Conservation (phyloP, 805 yeast genomes). For the Yarrowia sp. region DNA sequence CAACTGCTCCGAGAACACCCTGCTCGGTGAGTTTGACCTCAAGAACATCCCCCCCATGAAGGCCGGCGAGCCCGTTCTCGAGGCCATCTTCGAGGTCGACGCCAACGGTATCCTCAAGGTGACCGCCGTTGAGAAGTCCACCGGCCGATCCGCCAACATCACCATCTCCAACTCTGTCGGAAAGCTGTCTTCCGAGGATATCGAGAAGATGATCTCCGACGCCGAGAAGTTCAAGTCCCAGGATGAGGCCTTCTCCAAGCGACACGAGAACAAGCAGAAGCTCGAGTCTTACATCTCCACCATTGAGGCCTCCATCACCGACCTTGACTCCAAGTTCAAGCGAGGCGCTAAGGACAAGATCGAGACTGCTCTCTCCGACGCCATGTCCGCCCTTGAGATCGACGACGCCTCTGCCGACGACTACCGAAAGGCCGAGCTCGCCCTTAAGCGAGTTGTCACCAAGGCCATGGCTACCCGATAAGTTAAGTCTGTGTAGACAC, state of each 20-base stretch:
- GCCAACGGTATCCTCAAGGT: constrained; percentile 99
- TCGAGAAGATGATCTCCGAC: constrained; percentile 97
- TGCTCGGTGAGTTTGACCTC: constrained; percentile 97
- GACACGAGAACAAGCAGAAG: constrained; percentile 98
- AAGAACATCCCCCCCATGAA: constrained; percentile 97
- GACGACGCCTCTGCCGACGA: constrained; percentile 97
- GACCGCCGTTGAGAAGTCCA: constrained; percentile 96
- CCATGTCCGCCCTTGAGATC: constrained; percentile 94
- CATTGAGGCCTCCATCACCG: constrained; percentile 93
- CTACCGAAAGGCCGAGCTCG: constrained; percentile 98
- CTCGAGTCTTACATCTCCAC: constrained; percentile 97
- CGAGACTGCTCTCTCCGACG: constrained; percentile 96
- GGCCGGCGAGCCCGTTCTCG: constrained; percentile 99
- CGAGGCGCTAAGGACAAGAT: constrained; percentile 95
- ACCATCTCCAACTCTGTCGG: constrained; percentile 99
- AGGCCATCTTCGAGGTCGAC: constrained; percentile 98
- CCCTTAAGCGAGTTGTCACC: constrained; percentile 98
- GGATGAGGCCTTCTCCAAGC: constrained; percentile 99
- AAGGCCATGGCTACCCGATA: constrained; percentile 97
- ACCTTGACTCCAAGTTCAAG: constrained; percentile 96
- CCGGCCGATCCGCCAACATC: constrained; percentile 97
- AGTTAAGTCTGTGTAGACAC: constrained; percentile 28
- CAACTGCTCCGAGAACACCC: constrained; percentile 95
- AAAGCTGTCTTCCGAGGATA: constrained; percentile 93
- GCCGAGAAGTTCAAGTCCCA: constrained; percentile 99